phyloP scores from a whole-genome alignment of 768 basidiomycete species.

The Lenzites betulinus region DNA sequence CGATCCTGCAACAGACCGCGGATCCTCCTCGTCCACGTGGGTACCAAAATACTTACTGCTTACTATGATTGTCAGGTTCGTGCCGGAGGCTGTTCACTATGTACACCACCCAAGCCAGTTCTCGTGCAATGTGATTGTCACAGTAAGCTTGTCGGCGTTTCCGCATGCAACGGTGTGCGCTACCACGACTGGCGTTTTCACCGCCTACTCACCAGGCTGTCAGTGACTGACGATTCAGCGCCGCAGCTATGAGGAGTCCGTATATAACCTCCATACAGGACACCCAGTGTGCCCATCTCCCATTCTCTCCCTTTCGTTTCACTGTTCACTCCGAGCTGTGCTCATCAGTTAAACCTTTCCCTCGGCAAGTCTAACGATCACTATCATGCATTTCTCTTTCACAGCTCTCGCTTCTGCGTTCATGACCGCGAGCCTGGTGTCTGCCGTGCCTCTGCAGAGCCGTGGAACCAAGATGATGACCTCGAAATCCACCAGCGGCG shows the following conservation, averaged over 20 bases:
- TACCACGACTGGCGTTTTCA: not conserved
- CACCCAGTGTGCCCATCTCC: too few relatives aligned
- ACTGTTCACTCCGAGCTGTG: too few relatives aligned
- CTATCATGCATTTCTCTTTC: not conserved
- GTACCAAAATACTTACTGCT: not conserved
- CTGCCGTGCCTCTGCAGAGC: not conserved
- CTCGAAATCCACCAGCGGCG: not conserved
- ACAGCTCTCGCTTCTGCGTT: not conserved
- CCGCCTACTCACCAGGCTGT: not conserved
- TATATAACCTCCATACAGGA: too few relatives aligned
- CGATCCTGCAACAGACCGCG: not conserved
- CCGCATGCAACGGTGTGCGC: too few relatives aligned
- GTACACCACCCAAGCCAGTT: too few relatives aligned
- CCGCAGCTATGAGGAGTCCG: too few relatives aligned
- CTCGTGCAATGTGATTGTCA: not conserved
- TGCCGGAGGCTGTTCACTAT: not conserved
- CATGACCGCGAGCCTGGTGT: not conserved
- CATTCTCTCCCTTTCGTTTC: too few relatives aligned
- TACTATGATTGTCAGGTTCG: not conserved
- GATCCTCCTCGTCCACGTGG: not conserved
- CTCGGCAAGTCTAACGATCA: not conserved
- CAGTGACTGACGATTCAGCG: too few relatives aligned
- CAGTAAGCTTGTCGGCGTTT: not conserved
- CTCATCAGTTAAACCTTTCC: not conserved
- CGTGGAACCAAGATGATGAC: not conserved